Evolutionary conservation across 169 alveolate genomes (phyloP), one percentile per base, ranked within the genome.

Genomic region (Cytauxzoon felis): DNA sequence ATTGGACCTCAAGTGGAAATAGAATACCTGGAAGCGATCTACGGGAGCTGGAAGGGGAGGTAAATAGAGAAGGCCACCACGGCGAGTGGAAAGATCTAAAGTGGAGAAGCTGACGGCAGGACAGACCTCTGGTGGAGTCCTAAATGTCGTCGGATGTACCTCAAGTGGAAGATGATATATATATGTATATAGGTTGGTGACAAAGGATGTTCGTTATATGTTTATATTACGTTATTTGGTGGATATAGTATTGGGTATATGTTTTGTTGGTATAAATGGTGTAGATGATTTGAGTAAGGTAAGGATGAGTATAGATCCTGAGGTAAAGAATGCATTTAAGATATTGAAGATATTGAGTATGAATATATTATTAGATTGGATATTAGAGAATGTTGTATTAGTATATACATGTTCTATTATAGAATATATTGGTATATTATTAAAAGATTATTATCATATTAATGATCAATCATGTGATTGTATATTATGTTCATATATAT

Each of bases 401-500:
- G 69, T 70, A 4, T 58, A 21, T 2, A 72, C 82, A 0, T 72
- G 82, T 24, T 75, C 36, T 1, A 43, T 72, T 40, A 52, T 52
- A 24, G 0, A 9, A 1, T 16, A 54, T 1, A 62, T 72, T 0
- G 50, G 29, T 3, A 18, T 40, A n/a, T 30, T 43, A 34, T n/a
- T 42, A 18, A 11, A 43, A 5, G 27, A 24, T 5, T 29, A 42
- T 18, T 18, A 23, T 1, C 34, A 32, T 4, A 0, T 23, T 33
- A 19, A 41, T 5, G 24, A 24, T 23, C 38, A 16, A 5, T 45
- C 26, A 24, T 8, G 42, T 3, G 48, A 34, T 18, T 60, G 71
- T 47, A 60, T 16, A 16, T 23, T 42, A 4, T 38, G 64, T 53
- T 5, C 29, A 1, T 27, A 32, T 61, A 13, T 33, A 4, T 33